Percentiles rank a stretch among this genome's conserved stretches.
Evolutionary conservation across 2,329 filamentous ascomycete genomes (phyloP).

Genomic region (Raffaelea ambrosiae): DNA sequence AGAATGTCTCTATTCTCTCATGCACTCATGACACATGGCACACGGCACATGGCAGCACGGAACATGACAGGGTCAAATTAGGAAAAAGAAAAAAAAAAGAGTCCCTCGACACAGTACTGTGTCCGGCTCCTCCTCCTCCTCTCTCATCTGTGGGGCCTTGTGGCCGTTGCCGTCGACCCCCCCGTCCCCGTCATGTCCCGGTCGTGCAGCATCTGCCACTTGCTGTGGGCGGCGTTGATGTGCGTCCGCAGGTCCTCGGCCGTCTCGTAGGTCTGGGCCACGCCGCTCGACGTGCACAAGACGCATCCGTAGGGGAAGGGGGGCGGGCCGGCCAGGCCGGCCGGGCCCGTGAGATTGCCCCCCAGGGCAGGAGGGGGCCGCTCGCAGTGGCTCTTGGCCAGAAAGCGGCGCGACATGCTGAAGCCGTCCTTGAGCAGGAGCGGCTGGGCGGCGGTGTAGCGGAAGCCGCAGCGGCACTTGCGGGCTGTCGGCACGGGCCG

Average conservation of each 20-base stretch:
- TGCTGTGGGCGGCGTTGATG: constrained; percentile 27
- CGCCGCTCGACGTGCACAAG: constrained; percentile 28
- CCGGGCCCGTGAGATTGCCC: constrained; percentile 10
- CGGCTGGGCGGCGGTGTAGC: constrained; percentile 17
- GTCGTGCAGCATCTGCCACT: constrained; percentile 35
- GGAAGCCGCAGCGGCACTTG: constrained; percentile 27
- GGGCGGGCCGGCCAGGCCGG: no score
- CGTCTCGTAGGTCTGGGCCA: constrained; percentile 23
- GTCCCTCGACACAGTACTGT: no score
- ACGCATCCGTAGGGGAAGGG: constrained; percentile 27
- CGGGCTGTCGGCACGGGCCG: constrained; percentile 17
- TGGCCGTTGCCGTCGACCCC: background rate
- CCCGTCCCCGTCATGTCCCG: constrained; percentile 19
- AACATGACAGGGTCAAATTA: no score
- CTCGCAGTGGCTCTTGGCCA: constrained; percentile 32
- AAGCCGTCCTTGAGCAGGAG: constrained; percentile 26
- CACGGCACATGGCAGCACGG: no score
- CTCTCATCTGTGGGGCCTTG: no score
- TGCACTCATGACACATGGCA: no score
- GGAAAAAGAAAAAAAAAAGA: no score
- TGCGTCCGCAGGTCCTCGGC: constrained; percentile 23
- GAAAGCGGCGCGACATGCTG: constrained; percentile 26
- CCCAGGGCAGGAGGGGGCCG: no score
- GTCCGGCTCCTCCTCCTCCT: no score
- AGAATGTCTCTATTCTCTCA: no score